These are phyloP conservation scores for Suhomyces sp. DNA, from an alignment of 805 yeast genomes.

Conservation along the genomic window DNA sequence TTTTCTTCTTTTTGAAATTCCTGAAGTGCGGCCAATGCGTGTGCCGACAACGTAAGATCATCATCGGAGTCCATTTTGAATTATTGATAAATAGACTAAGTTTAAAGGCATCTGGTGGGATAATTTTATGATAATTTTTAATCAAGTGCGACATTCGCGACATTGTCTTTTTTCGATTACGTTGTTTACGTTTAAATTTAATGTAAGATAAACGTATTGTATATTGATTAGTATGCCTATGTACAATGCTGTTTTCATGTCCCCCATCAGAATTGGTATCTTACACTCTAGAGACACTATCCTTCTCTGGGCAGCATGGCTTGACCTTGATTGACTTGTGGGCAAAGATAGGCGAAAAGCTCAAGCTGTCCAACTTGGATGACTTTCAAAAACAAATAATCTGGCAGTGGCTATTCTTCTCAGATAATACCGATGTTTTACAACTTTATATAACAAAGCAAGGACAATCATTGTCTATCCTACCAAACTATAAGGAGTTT, in stretches of 20 bases:
- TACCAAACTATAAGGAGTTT: slow-evolving; percentile 20
- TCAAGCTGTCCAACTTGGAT: slow-evolving; percentile 25
- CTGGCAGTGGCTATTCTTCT: slow-evolving; percentile 41
- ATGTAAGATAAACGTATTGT: too few species aligned
- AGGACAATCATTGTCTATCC: slow-evolving; percentile 12
- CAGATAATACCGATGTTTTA: slow-evolving; percentile 11
- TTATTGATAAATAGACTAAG: too few species aligned
- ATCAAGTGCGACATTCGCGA: slow-evolving; percentile 2
- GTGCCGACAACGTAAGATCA: slow-evolving; percentile 46
- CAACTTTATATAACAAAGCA: slow-evolving; percentile 16
- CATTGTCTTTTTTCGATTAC: too few species aligned
- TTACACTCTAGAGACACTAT: slow-evolving; percentile 22
- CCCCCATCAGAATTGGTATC: slow-evolving; percentile 23
- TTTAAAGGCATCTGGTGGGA: too few species aligned
- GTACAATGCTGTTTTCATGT: slow-evolving; percentile 16
- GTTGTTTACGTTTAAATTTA: too few species aligned
- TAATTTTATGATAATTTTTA: too few species aligned
- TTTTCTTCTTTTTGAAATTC: slow-evolving; percentile 69
- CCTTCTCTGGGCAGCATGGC: slow-evolving; percentile 36
- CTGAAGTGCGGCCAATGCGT: slow-evolving; percentile 55
- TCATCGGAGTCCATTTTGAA: slow-evolving; percentile 39
- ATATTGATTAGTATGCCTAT: too few species aligned
- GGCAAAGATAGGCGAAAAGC: slow-evolving; percentile 20
- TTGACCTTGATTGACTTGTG: slow-evolving; percentile 28
- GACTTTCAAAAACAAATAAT: slow-evolving; percentile 36